Conservation (phyloP, 2,329 filamentous ascomycete genomes). For the Didymella lethalis region DNA sequence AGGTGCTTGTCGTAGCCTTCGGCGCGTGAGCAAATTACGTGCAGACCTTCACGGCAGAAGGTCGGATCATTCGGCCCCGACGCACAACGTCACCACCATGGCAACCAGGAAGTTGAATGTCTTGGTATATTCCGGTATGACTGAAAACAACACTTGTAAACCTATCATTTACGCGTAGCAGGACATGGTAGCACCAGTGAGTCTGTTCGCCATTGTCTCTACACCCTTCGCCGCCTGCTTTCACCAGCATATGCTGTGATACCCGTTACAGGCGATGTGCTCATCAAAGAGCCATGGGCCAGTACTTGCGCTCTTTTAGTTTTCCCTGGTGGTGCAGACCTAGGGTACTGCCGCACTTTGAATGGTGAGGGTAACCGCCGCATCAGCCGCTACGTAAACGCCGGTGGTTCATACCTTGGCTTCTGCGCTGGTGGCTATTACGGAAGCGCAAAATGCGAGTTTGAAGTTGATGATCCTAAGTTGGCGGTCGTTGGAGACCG, state of each 20-base stretch:
- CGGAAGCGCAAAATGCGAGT: constrained; percentile 81
- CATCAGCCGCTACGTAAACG: constrained; percentile 84
- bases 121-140: constrained; percentile 85
- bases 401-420: constrained; percentile 85
- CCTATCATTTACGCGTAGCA: constrained; percentile 45
- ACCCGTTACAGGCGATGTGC: constrained; percentile 76
- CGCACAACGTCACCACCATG: constrained; percentile 58
- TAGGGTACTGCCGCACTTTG: constrained; percentile 86
- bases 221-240: constrained; percentile 83
- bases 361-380: constrained; percentile 87
- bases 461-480: constrained; percentile 81
- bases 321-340: constrained; percentile 91
- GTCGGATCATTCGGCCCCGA: constrained; percentile 43
- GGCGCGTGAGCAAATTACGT: constrained; percentile 14
- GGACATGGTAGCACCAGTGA: constrained; percentile 86
- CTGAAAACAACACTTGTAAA: neutral
- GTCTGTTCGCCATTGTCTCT: constrained; percentile 88
- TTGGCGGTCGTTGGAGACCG: constrained; percentile 86
- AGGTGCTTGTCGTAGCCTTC: constrained; percentile 14
- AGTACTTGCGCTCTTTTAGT: constrained; percentile 87
- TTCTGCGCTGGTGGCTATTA: constrained; percentile 97
- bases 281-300: constrained; percentile 92
- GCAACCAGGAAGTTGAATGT: constrained; percentile 80
- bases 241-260: constrained; percentile 93
- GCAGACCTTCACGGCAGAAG: constrained; percentile 28